Base-by-base conservation (phyloP, 345 rosid genomes). In the Eucalyptus sp. region DNA sequence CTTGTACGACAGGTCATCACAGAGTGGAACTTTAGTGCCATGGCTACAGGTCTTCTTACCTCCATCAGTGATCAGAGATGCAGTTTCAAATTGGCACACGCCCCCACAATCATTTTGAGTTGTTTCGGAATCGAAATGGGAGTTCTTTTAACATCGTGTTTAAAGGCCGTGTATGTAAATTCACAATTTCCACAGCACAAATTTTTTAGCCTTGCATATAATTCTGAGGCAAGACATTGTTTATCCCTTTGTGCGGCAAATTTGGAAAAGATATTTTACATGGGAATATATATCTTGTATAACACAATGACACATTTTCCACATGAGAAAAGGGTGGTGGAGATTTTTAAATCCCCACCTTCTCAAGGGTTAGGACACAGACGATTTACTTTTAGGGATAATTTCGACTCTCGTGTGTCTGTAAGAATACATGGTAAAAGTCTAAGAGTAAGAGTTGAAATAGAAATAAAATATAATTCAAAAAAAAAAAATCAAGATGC, bases 301-400 rank as follows among this genome's bases (percentile, higher is more conserved):
- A 7, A 17, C 56, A 1, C 56, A 52, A 52, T 52, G 10, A 4
- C 56, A 7, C 4, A 0, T 52, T 52, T 50, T 52, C 10, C 8
- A 18, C 10, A 52, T 52, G 10, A 50, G 51, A 50, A 50, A 2
- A 50, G 51, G 51, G 6, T 1, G 24, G 3, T 52, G 10, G 56
- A 52, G 56, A 3, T 1, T 52, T 52, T 52, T 7, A 9, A 52
- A 52, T 52, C 10, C 2, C 10, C 58, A 52, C 0, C 0, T 7
- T 51, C 2, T 17, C 22, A 18, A 3, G 2, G 0, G 1, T 18
- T 18, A 9, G 9, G 2, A 8, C 4, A 0, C 0, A 1, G 24
- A 17, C 0, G 9, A 17, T 52, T 52, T 17, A 7, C 4, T 52
- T 52, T 52, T 52, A 7, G 1, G 1, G 17, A 52, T 52, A 17